Evolutionary conservation across 345 rosid genomes (phyloP), one percentile per base, ranked within the genome.

Genomic region (Lepidium didymum): DNA sequence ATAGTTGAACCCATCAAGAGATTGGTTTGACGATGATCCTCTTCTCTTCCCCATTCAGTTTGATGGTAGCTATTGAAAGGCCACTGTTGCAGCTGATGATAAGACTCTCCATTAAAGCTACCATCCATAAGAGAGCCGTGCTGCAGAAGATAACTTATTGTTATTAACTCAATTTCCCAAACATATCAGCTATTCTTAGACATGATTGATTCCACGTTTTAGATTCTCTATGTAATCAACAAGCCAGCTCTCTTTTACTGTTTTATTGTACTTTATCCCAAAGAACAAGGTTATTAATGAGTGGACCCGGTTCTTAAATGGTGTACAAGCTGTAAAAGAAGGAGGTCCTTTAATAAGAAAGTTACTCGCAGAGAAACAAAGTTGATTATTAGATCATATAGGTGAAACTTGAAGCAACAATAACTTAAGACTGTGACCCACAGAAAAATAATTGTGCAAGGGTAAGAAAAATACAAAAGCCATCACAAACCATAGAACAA

Each of bases 21-120:
- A 68, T 27, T 66, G 16, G 62, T 52, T 68, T 74, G 10, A 44
- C 46, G 19, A 35, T 34, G 54, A 40, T 86, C 86, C 54, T 84
- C 90, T 75, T 84, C 90, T 78, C 81, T 77, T 70, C 80, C 86
- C 95, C 89, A 91, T 71, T 72, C 75, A 0, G 78, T 83, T 53
- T 76, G 97, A 38, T 82, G 86, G 69, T 78, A 67, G 11, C 82
- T 77, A 41, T 86, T 85, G 41, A 75, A 36, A 45, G 79, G 81
- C 89, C 86, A 87, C 67, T 85, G 90, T 54, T 80, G 96, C 64
- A 79, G 82, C 78, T 70, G 62, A 56, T 70, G 75, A 49, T 63
- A 69, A 35, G 62, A 47, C 77, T 68, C 86, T 50, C 81, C 51
- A 10, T 79, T 75, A 60, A 85, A 83, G 78, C 80, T 83, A 69